A percentile compares a stretch with the other conserved stretches of the same genome.
Evolutionary conservation across 1,284 basidiomycete species (phyloP).

Genomic region (Sutorius eximius): DNA sequence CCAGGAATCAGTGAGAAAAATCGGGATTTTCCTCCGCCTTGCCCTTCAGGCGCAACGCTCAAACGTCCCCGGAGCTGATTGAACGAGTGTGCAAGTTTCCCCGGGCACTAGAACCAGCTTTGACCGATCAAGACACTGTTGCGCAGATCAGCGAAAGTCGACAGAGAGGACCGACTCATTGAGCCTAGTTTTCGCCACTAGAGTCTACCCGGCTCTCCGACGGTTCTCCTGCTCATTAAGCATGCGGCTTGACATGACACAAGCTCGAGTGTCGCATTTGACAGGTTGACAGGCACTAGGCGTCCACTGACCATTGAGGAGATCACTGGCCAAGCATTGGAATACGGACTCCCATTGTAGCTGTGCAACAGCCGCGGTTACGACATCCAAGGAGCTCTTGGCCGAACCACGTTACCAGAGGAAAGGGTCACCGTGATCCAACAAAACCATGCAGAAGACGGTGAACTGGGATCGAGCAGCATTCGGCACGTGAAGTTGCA

Average conservation of each 20-base stretch:
- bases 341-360: neutral
- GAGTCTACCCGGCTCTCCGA: neutral
- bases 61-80: neutral
- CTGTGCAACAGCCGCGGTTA: neutral
- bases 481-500: neutral
- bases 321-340: neutral
- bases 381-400: neutral
- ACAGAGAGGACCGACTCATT: neutral
- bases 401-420: neutral
- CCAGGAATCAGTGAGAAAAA: neutral
- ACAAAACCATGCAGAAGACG: neutral
- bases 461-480: neutral
- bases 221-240: neutral
- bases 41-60: neutral
- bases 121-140: neutral
- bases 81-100: neutral
- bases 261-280: neutral
- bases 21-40: neutral
- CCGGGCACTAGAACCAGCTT: neutral
- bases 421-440: neutral
- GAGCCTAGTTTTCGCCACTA: neutral
- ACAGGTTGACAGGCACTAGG: neutral
- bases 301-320: neutral
- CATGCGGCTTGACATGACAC: neutral
- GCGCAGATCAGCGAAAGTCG: neutral